Conservation (phyloP, 805 yeast genomes). For the Myxozyma neotropica region DNA sequence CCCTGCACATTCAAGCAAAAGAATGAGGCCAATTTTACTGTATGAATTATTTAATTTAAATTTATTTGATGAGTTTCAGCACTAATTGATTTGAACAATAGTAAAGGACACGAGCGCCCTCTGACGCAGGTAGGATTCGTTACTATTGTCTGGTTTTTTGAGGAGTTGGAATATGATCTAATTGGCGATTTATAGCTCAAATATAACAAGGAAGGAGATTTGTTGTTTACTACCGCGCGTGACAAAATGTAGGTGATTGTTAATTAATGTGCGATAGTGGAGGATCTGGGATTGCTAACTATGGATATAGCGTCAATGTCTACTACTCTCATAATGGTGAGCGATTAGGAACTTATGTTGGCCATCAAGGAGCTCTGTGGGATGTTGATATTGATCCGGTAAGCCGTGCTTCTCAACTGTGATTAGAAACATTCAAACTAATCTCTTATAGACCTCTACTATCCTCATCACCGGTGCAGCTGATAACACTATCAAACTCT, state of each 20-base stretch:
- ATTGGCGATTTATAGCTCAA: constrained; percentile 53
- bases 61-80: not conserved
- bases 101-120: constrained; percentile 96
- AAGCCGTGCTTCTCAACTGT: constrained; percentile 1
- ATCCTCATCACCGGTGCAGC: constrained; percentile 87
- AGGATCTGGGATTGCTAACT: not conserved
- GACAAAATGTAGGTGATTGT: constrained; percentile 60
- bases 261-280: no score
- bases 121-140: constrained; percentile 62
- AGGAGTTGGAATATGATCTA: not conserved
- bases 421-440: not conserved
- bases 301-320: constrained; percentile 44
- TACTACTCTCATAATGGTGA: constrained; percentile 98
- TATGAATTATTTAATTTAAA: not conserved
- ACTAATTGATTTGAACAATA: not conserved
- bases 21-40: constrained; percentile 23
- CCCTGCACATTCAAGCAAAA: not conserved
- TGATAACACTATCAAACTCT: constrained; percentile 79
- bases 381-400: constrained; percentile 77
- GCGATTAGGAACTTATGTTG: constrained; percentile 86
- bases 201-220: constrained; percentile 93
- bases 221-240: constrained; percentile 87
- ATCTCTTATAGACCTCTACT: constrained; percentile 48
- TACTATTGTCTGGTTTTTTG: not conserved
- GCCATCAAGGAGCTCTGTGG: constrained; percentile 94